Evolutionary conservation across 2,329 filamentous ascomycete species (phyloP).

Genomic region (Venturia nashicola): DNA sequence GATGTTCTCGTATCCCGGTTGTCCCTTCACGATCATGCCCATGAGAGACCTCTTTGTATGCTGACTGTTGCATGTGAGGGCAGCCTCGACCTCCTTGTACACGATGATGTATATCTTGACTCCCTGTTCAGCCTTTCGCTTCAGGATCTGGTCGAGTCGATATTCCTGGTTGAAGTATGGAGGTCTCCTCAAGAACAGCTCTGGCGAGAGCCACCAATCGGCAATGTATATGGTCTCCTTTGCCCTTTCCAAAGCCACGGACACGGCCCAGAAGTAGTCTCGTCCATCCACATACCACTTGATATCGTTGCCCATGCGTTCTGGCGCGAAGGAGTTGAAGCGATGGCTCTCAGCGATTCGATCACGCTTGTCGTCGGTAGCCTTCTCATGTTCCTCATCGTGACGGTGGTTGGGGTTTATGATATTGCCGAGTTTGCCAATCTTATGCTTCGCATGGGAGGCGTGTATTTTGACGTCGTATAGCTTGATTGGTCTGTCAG

Average conservation of each 20-base stretch:
- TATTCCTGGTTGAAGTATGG: constrained; percentile 74
- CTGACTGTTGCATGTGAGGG: constrained; percentile 76
- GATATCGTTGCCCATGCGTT: constrained; percentile 69
- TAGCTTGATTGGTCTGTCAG: constrained; percentile 14
- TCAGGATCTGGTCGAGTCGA: constrained; percentile 75
- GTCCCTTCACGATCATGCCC: constrained; percentile 64
- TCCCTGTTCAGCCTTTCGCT: constrained; percentile 77
- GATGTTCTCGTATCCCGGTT: constrained; percentile 79
- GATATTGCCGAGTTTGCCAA: constrained; percentile 53
- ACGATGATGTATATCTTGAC: constrained; percentile 92
- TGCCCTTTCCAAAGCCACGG: constrained; percentile 75
- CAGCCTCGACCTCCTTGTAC: constrained; percentile 59
- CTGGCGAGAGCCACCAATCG: constrained; percentile 94
- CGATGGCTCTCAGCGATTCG: constrained; percentile 62
- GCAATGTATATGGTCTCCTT: constrained; percentile 90
- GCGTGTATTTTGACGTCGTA: constrained; percentile 40
- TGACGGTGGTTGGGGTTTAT: constrained; percentile 85
- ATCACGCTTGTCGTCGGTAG: constrained; percentile 67
- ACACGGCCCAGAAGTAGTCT: constrained; percentile 92
- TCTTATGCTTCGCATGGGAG: constrained; percentile 46
- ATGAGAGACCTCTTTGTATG: constrained; percentile 85
- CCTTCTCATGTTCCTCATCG: constrained; percentile 82
- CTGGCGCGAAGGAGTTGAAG: constrained; percentile 83
- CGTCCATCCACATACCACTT: constrained; percentile 98
- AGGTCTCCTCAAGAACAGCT: constrained; percentile 74